Base-by-base conservation (phyloP, 306 rosid genomes). In the Chamaecrista fasciculata region DNA sequence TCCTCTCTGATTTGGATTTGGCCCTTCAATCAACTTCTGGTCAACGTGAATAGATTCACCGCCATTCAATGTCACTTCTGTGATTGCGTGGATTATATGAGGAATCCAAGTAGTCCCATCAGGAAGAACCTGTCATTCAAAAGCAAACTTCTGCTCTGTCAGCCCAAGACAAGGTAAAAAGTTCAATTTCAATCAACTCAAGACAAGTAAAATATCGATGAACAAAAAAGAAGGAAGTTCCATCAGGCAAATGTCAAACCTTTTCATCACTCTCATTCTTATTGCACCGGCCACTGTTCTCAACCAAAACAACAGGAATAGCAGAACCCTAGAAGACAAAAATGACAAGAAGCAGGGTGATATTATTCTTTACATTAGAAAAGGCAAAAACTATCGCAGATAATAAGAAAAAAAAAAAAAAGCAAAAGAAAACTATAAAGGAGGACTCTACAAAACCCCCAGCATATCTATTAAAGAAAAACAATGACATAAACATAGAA, bases 211-310 rank as follows among this genome's bases (percentile, higher is more conserved):
- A 59, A 20, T 59, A 50, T 57, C 37, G 47, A 68, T 71, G 52
- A 19, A 56, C 63, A 37, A 4, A 34, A 36, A 14, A 19, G 42
- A 37, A n/a, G 15, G 51, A 50, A 64, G 5, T 18, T 18, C 21
- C 36, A 56, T 1, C 0, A 66, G 40, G 29, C 36, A 75, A 77
- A 56, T 26, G 28, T 67, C 76, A 62, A 43, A 88, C 94, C 94
- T 85, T 88, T 73, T 88, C 94, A 16, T 88, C 88, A 53, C 15
- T 77, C 15, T 77, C 91, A 58, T 85, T 85, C 82, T 85, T 85
- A 64, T 72, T 81, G 72, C 94, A 88, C 75, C 91, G 80, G 31
- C 94, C 94, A 61, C 94, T 85, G 82, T 88, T 88, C 85, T 88
- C 94, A 66, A 81, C 90, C 79, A 88, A 83, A 79, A 85, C 88